Evolutionary conservation across 108 stramenopile species (phyloP), one percentile per base, ranked within the genome.

Genomic region (Pseudonitzschia delicatissima): DNA sequence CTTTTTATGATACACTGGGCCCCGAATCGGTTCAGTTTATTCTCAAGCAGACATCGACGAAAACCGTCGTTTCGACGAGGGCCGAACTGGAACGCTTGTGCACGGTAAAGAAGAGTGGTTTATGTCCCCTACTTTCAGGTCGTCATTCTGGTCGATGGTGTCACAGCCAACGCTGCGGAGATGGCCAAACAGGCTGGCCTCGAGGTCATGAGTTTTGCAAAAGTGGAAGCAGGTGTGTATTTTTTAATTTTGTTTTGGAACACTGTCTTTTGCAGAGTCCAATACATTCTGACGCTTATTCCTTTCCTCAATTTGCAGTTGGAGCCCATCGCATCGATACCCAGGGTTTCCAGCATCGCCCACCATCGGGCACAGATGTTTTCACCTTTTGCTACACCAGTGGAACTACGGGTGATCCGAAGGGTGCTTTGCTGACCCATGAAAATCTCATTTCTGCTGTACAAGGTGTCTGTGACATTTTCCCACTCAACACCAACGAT

Each of bases 1-100:
- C 96, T 3, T 82, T 97, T 36, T 98, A 98, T 74, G 95, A 96
- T 67, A 98, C 98, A 12, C 79, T 98, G 7, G 98, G 96, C 11
- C 90, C 92, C 9, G 95, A 95, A 45, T 79, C 92, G 6, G 90
- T 95, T 0, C 67, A 82, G 21, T 97, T 88, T 69, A 93, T 97
- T 55, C 55, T 98, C 45, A 68, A 82, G 18, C 94, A 97, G 74
- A 97, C 96, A 0, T 79, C 74, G 18, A 61, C 90, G 7, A 73
- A 76, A 15, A 79, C 93, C 11, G 90, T 95, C 6, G 87, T 98
- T 61, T 91, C 90, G 64, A 77, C 83, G 34, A 66, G 84, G 7
- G 65, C 27, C 11, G 94, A 94, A 82, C 53, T 96, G 71, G 68
- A 51, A 32, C 57, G 69, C 5, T 77, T 96, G 37, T 88, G 86